phyloP scores from a whole-genome alignment of 345 rosid genomes.

The Noccaea caerulescens region DNA sequence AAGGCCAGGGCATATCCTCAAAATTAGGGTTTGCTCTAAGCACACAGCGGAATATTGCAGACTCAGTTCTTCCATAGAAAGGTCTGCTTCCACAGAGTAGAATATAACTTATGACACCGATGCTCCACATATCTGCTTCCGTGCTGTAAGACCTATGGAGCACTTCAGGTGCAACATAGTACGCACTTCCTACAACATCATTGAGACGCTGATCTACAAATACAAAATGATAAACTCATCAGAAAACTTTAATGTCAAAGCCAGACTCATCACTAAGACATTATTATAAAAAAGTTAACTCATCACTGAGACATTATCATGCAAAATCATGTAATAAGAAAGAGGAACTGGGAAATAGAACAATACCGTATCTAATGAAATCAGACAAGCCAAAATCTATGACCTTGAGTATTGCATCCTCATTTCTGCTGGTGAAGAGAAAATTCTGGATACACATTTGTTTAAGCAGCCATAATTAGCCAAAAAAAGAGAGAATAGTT shows the following conservation, averaged over 20 bases:
- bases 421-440: conserved; percentile 78
- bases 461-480: neutral
- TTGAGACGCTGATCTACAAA: conserved; percentile 86
- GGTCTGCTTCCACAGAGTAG: conserved; percentile 97
- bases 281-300: no score
- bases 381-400: conserved; percentile 97
- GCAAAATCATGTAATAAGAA: conserved; percentile 4
- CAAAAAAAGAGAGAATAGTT: conserved; percentile 1
- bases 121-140: conserved; percentile 98
- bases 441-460: conserved; percentile 67
- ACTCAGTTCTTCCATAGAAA: conserved; percentile 91
- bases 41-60: conserved; percentile 93
- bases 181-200: conserved; percentile 98
- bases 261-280: neutral
- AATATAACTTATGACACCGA: conserved; percentile 91
- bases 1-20: conserved; percentile 94
- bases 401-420: conserved; percentile 83
- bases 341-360: conserved; percentile 2
- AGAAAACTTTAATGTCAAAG: conserved; percentile 14
- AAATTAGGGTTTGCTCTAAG: conserved; percentile 89
- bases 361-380: conserved; percentile 73
- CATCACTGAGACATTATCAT: neutral
- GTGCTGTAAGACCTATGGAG: conserved; percentile 93
- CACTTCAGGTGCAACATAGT: conserved; percentile 98
- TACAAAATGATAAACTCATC: conserved; percentile 13